phyloP scores from a whole-genome alignment of 495 filamentous ascomycete species.

The Cercophora newfieldiana region DNA sequence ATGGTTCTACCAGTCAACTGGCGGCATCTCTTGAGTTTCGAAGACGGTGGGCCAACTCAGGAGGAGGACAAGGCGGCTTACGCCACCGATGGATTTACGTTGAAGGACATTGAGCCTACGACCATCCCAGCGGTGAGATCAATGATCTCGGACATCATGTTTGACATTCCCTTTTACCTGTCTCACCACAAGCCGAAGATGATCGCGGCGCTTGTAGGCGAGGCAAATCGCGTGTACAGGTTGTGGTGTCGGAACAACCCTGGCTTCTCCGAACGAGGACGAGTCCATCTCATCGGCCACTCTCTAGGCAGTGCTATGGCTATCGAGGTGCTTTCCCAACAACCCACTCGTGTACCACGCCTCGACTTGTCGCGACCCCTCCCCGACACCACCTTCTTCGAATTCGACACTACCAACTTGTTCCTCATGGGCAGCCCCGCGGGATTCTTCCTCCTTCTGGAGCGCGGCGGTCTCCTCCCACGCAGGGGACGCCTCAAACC shows the following conservation, averaged over 20 bases:
- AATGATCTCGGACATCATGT: conserved; percentile 94
- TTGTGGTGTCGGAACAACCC: conserved; percentile 94
- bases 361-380: conserved; percentile 51
- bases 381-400: conserved; percentile 66
- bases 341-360: conserved; percentile 65
- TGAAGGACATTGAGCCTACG: conserved; percentile 90
- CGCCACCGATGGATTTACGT: conserved; percentile 63
- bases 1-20: conserved; percentile 73
- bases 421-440: conserved; percentile 92
- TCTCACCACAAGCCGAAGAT: conserved; percentile 95
- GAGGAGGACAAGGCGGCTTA: conserved; percentile 49
- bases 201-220: conserved; percentile 82
- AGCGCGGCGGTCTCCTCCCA: conserved; percentile 77
- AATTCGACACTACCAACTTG: conserved; percentile 86
- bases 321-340: conserved; percentile 82
- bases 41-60: conserved; percentile 62
- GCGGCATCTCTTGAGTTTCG: conserved; percentile 81
- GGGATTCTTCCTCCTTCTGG: conserved; percentile 89
- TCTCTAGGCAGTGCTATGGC: conserved; percentile 93
- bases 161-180: conserved; percentile 95
- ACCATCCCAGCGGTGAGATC: conserved; percentile 86
- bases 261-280: conserved; percentile 73
- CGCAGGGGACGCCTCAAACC: conserved; percentile 74
- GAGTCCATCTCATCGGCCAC: conserved; percentile 90
- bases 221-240: conserved; percentile 90